These are phyloP conservation scores for Metschnikowia similis DNA, from an alignment of 805 yeast genomes.

Conservation along the genomic window DNA sequence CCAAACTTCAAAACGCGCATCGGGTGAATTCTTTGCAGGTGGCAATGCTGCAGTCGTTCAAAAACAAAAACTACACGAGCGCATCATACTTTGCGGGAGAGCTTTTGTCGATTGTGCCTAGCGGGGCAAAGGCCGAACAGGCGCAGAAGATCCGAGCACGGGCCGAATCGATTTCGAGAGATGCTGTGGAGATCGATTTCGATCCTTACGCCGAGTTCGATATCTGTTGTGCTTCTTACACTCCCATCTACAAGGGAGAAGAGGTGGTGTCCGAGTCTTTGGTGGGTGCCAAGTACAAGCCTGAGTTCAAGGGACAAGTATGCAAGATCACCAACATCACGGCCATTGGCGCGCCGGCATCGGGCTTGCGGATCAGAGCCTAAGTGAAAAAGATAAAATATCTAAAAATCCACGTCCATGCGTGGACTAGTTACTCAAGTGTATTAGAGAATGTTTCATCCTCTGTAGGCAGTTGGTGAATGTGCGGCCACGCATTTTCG, in stretches of 20 bases:
- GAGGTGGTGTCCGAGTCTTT: slow-evolving; percentile 71
- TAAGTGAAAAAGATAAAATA: background rate
- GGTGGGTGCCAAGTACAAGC: slow-evolving; percentile 84
- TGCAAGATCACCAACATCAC: slow-evolving; percentile 76
- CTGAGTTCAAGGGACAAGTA: slow-evolving; percentile 69
- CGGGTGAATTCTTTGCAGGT: slow-evolving; percentile 85
- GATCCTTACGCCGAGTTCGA: slow-evolving; percentile 90
- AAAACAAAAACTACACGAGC: slow-evolving; percentile 78
- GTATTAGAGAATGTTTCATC: background rate
- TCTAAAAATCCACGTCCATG: background rate
- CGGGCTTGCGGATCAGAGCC: slow-evolving; percentile 69
- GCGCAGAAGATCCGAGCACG: slow-evolving; percentile 78
- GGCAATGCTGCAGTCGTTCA: slow-evolving; percentile 91
- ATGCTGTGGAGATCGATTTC: slow-evolving; percentile 85
- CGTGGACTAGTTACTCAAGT: background rate
- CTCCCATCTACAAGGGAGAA: slow-evolving; percentile 83
- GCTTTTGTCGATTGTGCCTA: slow-evolving; percentile 61
- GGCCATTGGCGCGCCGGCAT: slow-evolving; percentile 83
- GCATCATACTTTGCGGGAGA: slow-evolving; percentile 89
- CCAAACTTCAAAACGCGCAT: slow-evolving; percentile 78
- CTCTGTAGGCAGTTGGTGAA: background rate
- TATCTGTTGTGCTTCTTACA: slow-evolving; percentile 78
- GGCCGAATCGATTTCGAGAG: slow-evolving; percentile 77
- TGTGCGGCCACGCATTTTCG: too few relatives aligned
- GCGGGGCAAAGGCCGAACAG: slow-evolving; percentile 83